Evolutionary conservation across 2,329 filamentous ascomycete species (phyloP).

Genomic region (Alternaria postmessia): DNA sequence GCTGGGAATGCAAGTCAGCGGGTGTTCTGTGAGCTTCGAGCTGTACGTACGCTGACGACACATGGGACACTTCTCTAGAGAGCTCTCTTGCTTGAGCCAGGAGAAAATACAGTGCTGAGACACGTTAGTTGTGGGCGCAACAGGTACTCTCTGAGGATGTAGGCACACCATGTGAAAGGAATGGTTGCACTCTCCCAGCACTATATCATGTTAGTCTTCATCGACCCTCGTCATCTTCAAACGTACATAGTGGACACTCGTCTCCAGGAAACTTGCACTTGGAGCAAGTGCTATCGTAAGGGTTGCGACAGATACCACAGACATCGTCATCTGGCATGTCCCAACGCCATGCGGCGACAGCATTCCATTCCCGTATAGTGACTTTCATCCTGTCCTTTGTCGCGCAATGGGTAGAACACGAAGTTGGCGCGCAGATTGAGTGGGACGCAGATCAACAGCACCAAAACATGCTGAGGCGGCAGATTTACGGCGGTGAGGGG

Average conservation of each 20-base stretch:
- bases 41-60: conserved; percentile 81
- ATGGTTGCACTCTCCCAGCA: conserved; percentile 95
- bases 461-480: conserved; percentile 22
- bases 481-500: conserved; percentile 27
- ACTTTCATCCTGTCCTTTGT: conserved; percentile 76
- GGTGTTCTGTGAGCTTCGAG: not conserved
- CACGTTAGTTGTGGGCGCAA: conserved; percentile 14
- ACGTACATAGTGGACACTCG: conserved; percentile 87
- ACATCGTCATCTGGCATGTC: conserved; percentile 97
- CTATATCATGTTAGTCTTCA: conserved; percentile 58
- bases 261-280: conserved; percentile 98
- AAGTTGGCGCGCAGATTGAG: conserved; percentile 13
- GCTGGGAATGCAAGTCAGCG: conserved; percentile 36
- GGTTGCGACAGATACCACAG: conserved; percentile 96
- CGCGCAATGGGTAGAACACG: conserved; percentile 7
- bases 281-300: conserved; percentile 97
- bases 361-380: conserved; percentile 90
- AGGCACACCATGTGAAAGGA: conserved; percentile 89
- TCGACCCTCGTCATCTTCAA: not conserved
- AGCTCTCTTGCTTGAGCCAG: conserved; percentile 95
- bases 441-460: conserved; percentile 27
- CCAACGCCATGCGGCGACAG: conserved; percentile 97
- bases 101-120: conserved; percentile 88
- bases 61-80: conserved; percentile 96
- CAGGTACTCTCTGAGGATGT: not conserved